These are phyloP conservation scores for Verticillium zaregamsianum DNA, from an alignment of 2,329 filamentous ascomycete species.

Conservation along the genomic window DNA sequence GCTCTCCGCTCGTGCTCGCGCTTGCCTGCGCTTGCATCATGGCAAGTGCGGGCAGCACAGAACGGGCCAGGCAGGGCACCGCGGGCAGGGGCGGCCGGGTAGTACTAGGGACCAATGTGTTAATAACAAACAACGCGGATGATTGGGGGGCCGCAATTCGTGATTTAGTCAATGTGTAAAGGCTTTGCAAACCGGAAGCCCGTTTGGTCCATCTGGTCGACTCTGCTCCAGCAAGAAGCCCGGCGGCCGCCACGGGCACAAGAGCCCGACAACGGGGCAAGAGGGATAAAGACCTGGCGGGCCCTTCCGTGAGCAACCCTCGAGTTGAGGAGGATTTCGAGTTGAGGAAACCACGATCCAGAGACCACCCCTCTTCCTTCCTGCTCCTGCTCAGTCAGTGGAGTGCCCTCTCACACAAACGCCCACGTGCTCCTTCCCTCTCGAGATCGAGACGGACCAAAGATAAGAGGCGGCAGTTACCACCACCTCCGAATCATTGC, in stretches of 20 bases:
- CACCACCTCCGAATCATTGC: neutral
- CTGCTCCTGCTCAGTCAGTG: neutral
- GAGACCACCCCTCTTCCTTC: neutral
- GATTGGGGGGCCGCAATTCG: constrained; percentile 2
- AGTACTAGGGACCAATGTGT: constrained; percentile 1
- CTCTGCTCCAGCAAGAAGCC: neutral
- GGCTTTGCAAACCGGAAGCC: neutral
- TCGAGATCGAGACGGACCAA: neutral
- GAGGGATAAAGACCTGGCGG: neutral
- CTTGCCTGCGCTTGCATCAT: neutral
- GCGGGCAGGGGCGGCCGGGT: neutral
- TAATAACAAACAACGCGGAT: constrained; percentile 4
- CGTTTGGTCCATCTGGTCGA: neutral
- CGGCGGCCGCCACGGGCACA: neutral
- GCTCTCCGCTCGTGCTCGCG: neutral
- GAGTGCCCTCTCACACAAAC: neutral
- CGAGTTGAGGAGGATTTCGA: neutral
- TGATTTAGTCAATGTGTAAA: constrained; percentile 4
- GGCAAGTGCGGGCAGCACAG: neutral
- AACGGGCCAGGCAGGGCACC: neutral
- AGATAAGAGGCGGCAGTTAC: neutral
- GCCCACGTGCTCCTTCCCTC: neutral
- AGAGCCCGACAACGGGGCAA: neutral
- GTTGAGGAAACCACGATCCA: neutral
- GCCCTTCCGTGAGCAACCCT: neutral